A percentile compares a stretch with the other conserved stretches of the same genome.
phyloP scores from a whole-genome alignment of 768 basidiomycete genomes.

The Amanita rimosa region DNA sequence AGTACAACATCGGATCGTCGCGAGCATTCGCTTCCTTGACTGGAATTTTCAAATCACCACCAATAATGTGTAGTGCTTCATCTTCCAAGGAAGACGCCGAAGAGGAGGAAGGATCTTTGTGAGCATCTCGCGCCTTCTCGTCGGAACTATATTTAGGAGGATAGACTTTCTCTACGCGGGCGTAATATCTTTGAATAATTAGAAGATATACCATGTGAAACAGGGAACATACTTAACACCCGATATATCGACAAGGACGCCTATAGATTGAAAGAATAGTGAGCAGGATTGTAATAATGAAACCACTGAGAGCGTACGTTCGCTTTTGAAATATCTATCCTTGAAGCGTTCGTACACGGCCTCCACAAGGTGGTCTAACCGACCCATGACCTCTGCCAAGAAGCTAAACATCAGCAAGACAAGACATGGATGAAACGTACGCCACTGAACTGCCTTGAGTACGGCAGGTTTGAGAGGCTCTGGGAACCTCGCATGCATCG shows the following conservation, averaged over 20 bases:
- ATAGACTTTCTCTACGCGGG: slow-evolving; percentile 68
- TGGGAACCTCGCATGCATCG: slow-evolving; percentile 86
- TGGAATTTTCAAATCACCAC: slow-evolving; percentile 68
- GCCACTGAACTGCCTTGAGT: slow-evolving; percentile 92
- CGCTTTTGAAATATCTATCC: slow-evolving; percentile 85
- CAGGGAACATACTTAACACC: slow-evolving; percentile 62
- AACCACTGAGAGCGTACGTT: slow-evolving; percentile 49
- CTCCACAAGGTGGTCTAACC: slow-evolving; percentile 91
- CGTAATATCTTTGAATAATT: slow-evolving; percentile 53
- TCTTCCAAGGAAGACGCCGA: slow-evolving; percentile 28
- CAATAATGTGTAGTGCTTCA: slow-evolving; percentile 55
- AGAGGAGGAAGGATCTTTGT: slow-evolving; percentile 35
- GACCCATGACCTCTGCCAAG: slow-evolving; percentile 83
- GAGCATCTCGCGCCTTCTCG: slow-evolving; percentile 35
- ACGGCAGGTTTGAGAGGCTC: slow-evolving; percentile 87
- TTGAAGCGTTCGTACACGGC: slow-evolving; percentile 94
- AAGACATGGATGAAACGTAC: slow-evolving; percentile 36
- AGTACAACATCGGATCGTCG: slow-evolving; percentile 78
- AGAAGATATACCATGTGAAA: slow-evolving; percentile 1
- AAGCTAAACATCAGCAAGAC: slow-evolving; percentile 9
- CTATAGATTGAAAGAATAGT: slow-evolving; percentile 27
- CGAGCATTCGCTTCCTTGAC: slow-evolving; percentile 54
- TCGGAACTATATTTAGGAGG: slow-evolving; percentile 47
- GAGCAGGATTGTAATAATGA: slow-evolving; percentile 3
- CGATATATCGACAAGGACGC: slow-evolving; percentile 76